Base-by-base conservation (phyloP, 2,329 filamentous ascomycete genomes). In the Huntiella moniliformis region DNA sequence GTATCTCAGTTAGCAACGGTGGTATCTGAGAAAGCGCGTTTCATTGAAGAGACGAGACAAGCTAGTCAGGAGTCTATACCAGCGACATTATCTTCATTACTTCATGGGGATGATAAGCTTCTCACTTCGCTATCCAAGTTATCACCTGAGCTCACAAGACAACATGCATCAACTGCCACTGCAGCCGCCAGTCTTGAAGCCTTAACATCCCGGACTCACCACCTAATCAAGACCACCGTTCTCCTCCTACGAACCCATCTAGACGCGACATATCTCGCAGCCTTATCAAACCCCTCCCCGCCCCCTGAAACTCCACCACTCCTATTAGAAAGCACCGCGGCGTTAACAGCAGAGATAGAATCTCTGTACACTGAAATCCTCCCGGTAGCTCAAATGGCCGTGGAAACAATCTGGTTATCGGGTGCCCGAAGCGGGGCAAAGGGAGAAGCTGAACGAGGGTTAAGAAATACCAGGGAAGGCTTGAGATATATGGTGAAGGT, bases 361-460 rank as follows among this genome's bases (percentile, higher is more conserved):
- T 80, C 77, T 4, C 63, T 84, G 3, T 78, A 80, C 53, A 64
- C 75, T 0, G 80, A 84, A 55, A 76, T 84, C 36, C 62, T 79
- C 0, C 73, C 78, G 0, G 74, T 84, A 2, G 72, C 77, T 5
- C 73, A 80, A 51, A 83, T 84, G 73, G 74, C 78, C 0, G 67
- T 77, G 1, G 76, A 82, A 52, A 72, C 79, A 53, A 74, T 81
- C 55, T 70, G 77, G 52, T 64, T 79, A 28, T 28, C 22, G 22
- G 22, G 22, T 6, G 22, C 22, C 10, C 4, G 69, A 74, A 49
- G 78, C 79, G 0, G 73, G 78, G 1, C 59, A 73, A 4, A 60
- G 61, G 46, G 60, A 63, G 0, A 56, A 69, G 4, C 59, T 66
- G 5, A 57, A 61, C 2, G 65, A 60, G 64, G 1, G 61, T 66